Conservation (phyloP, 2,329 filamentous ascomycete genomes). For the Ascosphaera apis region DNA sequence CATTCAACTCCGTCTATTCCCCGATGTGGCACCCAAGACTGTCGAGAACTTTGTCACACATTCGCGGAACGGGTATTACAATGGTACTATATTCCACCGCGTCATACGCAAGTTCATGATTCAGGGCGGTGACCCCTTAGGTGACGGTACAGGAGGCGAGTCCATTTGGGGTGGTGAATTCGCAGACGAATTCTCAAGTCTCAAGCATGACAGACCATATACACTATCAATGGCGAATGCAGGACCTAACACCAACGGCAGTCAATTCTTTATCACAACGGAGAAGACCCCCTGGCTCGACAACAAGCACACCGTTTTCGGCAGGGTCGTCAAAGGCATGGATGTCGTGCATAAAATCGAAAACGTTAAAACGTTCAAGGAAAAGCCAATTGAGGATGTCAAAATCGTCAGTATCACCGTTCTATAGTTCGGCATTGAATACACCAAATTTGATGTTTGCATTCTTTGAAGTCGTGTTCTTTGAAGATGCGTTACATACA, state of each 20-base stretch:
- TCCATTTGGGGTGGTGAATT: conserved; percentile 87
- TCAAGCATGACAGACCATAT: conserved; percentile 90
- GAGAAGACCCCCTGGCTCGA: conserved; percentile 96
- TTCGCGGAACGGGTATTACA: conserved; percentile 77
- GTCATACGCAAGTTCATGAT: conserved; percentile 99
- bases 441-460: neutral
- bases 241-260: conserved; percentile 82
- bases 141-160: conserved; percentile 74
- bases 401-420: conserved; percentile 70
- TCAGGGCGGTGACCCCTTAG: conserved; percentile 58
- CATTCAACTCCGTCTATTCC: conserved; percentile 80
- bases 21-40: conserved; percentile 61
- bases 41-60: conserved; percentile 97
- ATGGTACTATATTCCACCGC: conserved; percentile 90
- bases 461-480: neutral
- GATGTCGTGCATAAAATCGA: conserved; percentile 95
- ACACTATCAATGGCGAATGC: conserved; percentile 97
- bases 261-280: conserved; percentile 96
- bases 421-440: no score
- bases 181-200: conserved; percentile 72
- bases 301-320: conserved; percentile 90
- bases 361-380: conserved; percentile 63
- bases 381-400: conserved; percentile 91
- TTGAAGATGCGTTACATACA: neutral
- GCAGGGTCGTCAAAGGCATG: conserved; percentile 66